These are phyloP conservation scores for Tagetes patula DNA, from an alignment of 129 eudicot species.

Conservation along the genomic window DNA sequence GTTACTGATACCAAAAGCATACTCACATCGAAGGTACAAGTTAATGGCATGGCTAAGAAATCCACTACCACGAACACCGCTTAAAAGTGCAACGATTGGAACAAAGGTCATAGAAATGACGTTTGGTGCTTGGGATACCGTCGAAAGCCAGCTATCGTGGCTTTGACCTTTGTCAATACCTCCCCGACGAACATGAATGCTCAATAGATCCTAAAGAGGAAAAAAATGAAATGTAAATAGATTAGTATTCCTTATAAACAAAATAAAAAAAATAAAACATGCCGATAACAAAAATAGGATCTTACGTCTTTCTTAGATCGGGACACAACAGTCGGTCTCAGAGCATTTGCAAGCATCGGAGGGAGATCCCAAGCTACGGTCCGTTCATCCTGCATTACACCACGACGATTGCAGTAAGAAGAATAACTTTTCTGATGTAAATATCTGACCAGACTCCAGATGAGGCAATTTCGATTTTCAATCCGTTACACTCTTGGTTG, in stretches of 20 bases:
- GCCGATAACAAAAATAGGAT: constrained; percentile 16
- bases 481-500: background rate
- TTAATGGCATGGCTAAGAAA: constrained; percentile 92
- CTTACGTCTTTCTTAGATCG: constrained; percentile 78
- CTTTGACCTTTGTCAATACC: constrained; percentile 82
- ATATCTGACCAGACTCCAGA: background rate
- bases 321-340: constrained; percentile 64
- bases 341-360: constrained; percentile 52
- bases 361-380: constrained; percentile 57
- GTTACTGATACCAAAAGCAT: background rate
- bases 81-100: constrained; percentile 83
- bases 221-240: constrained; percentile 11
- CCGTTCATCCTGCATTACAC: constrained; percentile 53
- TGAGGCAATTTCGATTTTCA: background rate
- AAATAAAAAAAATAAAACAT: background rate
- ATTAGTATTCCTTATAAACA: constrained; percentile 8
- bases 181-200: constrained; percentile 83
- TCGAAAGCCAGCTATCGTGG: constrained; percentile 90
- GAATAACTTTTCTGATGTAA: background rate
- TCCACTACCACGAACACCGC: constrained; percentile 91
- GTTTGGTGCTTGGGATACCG: constrained; percentile 80
- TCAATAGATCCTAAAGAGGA: constrained; percentile 64
- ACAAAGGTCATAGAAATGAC: constrained; percentile 92
- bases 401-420: constrained; percentile 25
- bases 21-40: constrained; percentile 91